phyloP scores from a whole-genome alignment of 306 rosid species.

The Vigna hirtella region DNA sequence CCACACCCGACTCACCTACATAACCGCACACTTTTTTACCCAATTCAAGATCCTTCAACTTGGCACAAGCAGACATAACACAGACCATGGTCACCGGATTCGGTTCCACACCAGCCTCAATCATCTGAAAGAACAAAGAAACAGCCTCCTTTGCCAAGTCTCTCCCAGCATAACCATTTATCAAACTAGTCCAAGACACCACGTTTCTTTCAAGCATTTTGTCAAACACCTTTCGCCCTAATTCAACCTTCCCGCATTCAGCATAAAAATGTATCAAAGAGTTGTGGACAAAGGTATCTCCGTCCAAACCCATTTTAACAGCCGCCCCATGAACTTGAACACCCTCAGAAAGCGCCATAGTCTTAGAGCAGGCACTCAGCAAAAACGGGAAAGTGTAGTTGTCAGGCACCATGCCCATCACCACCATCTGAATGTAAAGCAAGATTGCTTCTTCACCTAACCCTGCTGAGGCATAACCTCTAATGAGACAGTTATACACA shows the following conservation, averaged over 20 bases:
- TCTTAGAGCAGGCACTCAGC: conserved; percentile 69
- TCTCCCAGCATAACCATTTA: conserved; percentile 71
- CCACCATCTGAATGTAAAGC: conserved; percentile 57
- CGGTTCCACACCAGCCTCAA: conserved; percentile 59
- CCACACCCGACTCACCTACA: conserved; percentile 57
- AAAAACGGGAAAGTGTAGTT: conserved; percentile 73
- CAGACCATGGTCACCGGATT: conserved; percentile 74
- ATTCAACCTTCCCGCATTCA: conserved; percentile 57
- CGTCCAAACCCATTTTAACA: conserved; percentile 69
- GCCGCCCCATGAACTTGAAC: conserved; percentile 68
- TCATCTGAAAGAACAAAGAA: conserved; percentile 77
- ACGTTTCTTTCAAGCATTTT: conserved; percentile 76
- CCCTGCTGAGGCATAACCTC: conserved; percentile 73
- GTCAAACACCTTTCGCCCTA: conserved; percentile 72
- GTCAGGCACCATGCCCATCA: conserved; percentile 65
- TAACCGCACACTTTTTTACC: conserved; percentile 57
- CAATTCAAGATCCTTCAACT: conserved; percentile 72
- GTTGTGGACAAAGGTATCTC: conserved; percentile 64
- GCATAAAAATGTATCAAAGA: conserved; percentile 75
- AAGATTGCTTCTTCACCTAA: conserved; percentile 59
- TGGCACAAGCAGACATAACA: conserved; percentile 80
- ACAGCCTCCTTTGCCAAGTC: conserved; percentile 61
- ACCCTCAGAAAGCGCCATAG: conserved; percentile 61
- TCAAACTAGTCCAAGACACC: conserved; percentile 90
- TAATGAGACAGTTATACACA: conserved; percentile 63